Base-by-base conservation (phyloP, 1,139 yeast genomes). In the Saccharomyces hybrid region DNA sequence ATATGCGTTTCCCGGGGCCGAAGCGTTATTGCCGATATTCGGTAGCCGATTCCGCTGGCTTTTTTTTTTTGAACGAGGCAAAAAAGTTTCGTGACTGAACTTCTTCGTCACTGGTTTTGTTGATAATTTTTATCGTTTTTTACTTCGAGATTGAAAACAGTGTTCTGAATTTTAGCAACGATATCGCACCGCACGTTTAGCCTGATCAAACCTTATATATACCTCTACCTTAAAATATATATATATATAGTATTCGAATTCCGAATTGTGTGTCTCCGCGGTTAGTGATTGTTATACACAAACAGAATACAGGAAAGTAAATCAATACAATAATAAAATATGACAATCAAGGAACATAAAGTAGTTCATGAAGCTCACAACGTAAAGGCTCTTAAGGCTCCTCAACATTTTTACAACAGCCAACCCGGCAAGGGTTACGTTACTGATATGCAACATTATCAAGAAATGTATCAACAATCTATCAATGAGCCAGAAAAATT, bases 321-420 rank as follows among this genome's bases (percentile, higher is more conserved):
- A 38, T 4, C 44, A 38, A 38, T 32, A 38, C 44, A 31, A 26
- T 16, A 46, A 41, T 34, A 41, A 49, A 50, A 9, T 26, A 60
- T 60, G 62, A 55, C 62, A 25, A 52, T 55, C 27, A 61, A 57
- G 52, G 61, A 61, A 52, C 75, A 73, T 57, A 61, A 62, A 59
- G 82, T 83, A 56, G 96, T 88, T 55, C 95, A 87, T 69, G 96
- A 89, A 74, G 96, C 96, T 59, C 84, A 86, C 70, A 76, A 80
- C 59, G 80, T 84, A 55, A 70, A 70, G 56, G 77, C 83, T 50
- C 82, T 83, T 66, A 78, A 76, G 52, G 86, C 96, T 52, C 96
- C 96, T 54, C 70, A 78, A 64, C 88, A 84, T 63, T 89, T 88
- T 74, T 87, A 74, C 70, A 80, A 82, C 62, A 84, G 84, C 63